A percentile compares a stretch with the other conserved stretches of the same genome.
Evolutionary conservation across 1,139 yeast genomes (phyloP).

Genomic region (Blastobotrys serpentis): DNA sequence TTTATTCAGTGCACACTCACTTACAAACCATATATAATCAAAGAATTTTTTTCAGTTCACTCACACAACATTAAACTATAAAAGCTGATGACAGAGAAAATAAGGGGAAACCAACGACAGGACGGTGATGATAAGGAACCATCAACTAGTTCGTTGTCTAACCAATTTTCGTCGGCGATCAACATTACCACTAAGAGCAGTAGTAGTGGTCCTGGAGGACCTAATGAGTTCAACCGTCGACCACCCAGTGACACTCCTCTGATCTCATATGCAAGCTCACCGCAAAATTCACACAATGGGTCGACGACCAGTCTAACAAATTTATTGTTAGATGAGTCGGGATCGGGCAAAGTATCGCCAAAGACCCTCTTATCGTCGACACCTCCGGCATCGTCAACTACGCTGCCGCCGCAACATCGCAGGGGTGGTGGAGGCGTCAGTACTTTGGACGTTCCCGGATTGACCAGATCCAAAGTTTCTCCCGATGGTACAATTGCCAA

Average conservation of each 20-base stretch:
- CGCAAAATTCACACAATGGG: conserved; percentile 19
- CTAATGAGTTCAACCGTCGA: conserved; percentile 23
- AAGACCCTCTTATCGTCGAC: conserved; percentile 21
- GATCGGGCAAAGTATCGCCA: conserved; percentile 21
- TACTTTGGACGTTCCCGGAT: conserved; percentile 89
- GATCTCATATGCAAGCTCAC: conserved; percentile 26
- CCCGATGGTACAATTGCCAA: conserved; percentile 82
- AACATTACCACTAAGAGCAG: conserved; percentile 2
- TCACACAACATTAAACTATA: too few relatives aligned
- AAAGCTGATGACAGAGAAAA: neutral
- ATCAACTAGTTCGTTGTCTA: neutral
- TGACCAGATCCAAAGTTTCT: conserved; percentile 75
- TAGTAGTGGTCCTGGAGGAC: neutral
- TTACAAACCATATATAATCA: neutral
- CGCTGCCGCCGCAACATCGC: conserved; percentile 18
- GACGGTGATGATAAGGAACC: neutral
- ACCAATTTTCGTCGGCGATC: conserved; percentile 1
- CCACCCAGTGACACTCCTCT: conserved; percentile 32
- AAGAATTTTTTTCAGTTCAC: conserved; percentile 9
- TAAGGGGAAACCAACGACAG: neutral
- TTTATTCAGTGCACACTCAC: too few relatives aligned
- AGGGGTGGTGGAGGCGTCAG: conserved; percentile 50
- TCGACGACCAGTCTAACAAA: neutral
- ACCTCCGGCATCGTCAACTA: conserved; percentile 26
- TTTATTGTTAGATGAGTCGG: conserved; percentile 5